Evolutionary conservation across 805 yeast species (phyloP).

Genomic region (Blastobotrys americana): DNA sequence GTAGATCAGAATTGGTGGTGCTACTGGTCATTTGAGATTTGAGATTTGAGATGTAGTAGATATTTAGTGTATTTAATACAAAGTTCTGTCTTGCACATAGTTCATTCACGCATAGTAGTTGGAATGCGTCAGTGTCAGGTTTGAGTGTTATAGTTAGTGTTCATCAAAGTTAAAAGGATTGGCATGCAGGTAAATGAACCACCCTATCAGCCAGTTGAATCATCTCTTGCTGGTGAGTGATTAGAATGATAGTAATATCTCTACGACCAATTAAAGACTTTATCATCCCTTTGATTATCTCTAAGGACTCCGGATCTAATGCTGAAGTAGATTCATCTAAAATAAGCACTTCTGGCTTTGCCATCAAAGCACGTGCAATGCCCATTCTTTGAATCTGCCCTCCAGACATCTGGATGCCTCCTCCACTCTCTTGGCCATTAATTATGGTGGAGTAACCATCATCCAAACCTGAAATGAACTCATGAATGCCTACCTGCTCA

Average conservation of each 20-base stretch:
- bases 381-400: constrained; percentile 87
- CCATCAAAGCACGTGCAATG: constrained; percentile 70
- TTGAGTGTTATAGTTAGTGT: too few relatives aligned
- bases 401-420: constrained; percentile 53
- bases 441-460: constrained; percentile 54
- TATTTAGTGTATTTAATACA: too few relatives aligned
- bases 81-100: too few relatives aligned
- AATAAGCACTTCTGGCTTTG: constrained; percentile 55
- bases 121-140: too few relatives aligned
- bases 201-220: constrained; percentile 51
- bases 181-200: constrained; percentile 22
- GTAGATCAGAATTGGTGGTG: constrained; percentile 7
- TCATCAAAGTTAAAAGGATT: not conserved
- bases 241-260: constrained; percentile 47
- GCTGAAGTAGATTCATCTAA: constrained; percentile 91
- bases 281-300: constrained; percentile 45
- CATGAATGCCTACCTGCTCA: constrained; percentile 43
- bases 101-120: too few relatives aligned
- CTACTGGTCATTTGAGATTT: too few relatives aligned
- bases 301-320: constrained; percentile 58
- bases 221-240: constrained; percentile 69
- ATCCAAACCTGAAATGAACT: constrained; percentile 43
- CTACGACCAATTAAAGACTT: constrained; percentile 27
- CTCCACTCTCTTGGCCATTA: constrained; percentile 42
- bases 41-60: too few relatives aligned